Conservation (phyloP, 306 rosid genomes). For the Casuarina glauca region DNA sequence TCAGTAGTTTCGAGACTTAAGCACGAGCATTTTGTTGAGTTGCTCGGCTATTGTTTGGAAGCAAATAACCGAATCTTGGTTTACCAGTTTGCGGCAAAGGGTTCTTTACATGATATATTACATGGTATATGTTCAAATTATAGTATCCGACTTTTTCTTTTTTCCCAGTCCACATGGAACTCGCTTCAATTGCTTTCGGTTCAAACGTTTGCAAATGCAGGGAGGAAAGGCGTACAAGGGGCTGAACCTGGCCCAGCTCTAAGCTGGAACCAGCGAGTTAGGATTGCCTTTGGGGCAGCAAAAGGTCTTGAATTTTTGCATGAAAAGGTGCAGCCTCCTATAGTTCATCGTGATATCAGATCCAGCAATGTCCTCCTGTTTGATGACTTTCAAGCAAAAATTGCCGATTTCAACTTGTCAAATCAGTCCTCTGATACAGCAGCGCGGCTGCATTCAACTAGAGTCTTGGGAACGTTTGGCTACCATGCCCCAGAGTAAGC, state of each 20-base stretch:
- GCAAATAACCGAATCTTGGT: constrained; percentile 77
- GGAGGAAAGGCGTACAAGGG: constrained; percentile 97
- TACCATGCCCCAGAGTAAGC: constrained; percentile 99
- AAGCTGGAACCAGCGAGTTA: constrained; percentile 84
- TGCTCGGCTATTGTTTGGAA: constrained; percentile 89
- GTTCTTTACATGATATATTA: constrained; percentile 90
- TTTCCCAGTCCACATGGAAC: not conserved
- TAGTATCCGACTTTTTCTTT: not conserved
- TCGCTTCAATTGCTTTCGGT: constrained; percentile 10
- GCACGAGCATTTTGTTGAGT: constrained; percentile 78
- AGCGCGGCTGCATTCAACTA: constrained; percentile 87
- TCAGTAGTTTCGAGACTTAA: constrained; percentile 86
- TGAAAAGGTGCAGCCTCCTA: constrained; percentile 86
- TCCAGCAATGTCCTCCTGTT: constrained; percentile 92
- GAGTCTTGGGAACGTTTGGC: constrained; percentile 97
- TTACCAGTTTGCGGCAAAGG: constrained; percentile 71
- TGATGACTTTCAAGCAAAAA: constrained; percentile 66
- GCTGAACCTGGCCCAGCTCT: constrained; percentile 95
- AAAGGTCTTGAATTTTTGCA: constrained; percentile 93
- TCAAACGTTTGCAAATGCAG: constrained; percentile 41
- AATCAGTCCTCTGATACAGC: constrained; percentile 93
- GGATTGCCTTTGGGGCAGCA: constrained; percentile 90
- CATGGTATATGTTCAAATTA: constrained; percentile 55
- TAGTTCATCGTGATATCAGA: constrained; percentile 90
- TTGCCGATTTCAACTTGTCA: constrained; percentile 87